A percentile compares a stretch with the other conserved stretches of the same genome.
Conservation (phyloP, 371 early-diverging fungal genomes). For the Lichtheimia ornata region DNA sequence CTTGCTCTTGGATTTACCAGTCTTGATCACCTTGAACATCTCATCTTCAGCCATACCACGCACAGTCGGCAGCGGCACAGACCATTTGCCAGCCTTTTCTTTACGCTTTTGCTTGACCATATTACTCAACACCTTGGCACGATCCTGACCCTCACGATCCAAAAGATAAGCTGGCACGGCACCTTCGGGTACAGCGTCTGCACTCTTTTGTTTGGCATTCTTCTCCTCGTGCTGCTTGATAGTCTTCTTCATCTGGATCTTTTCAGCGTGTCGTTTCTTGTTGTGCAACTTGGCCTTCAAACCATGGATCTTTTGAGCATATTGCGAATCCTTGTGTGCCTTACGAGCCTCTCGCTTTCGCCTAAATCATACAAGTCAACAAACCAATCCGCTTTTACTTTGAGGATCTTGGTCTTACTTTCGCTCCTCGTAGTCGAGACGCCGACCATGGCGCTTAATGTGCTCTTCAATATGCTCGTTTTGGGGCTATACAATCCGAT, state of each 20-base stretch:
- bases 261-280: slow-evolving; percentile 98
- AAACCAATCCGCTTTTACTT: too few species aligned
- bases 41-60: slow-evolving; percentile 99
- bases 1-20: slow-evolving; percentile 95
- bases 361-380: slow-evolving; percentile 36
- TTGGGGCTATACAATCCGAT: slow-evolving; percentile 83
- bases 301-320: slow-evolving; percentile 97
- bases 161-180: slow-evolving; percentile 99
- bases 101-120: slow-evolving; percentile 99
- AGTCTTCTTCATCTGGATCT: slow-evolving; percentile 99
- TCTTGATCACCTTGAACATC: slow-evolving; percentile 98
- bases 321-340: slow-evolving; percentile 88
- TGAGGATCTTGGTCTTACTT: slow-evolving; percentile 59
- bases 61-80: slow-evolving; percentile 98
- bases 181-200: slow-evolving; percentile 89
- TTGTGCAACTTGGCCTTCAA: slow-evolving; percentile 98
- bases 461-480: slow-evolving; percentile 99
- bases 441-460: slow-evolving; percentile 98
- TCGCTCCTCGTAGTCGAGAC: slow-evolving; percentile 96
- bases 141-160: slow-evolving; percentile 98
- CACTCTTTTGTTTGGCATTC: slow-evolving; percentile 87
- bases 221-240: slow-evolving; percentile 97
- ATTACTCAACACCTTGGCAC: slow-evolving; percentile 96
- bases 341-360: slow-evolving; percentile 97
- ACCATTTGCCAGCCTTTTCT: slow-evolving; percentile 99